These are phyloP conservation scores for Acephala macrosclerotiorum DNA, from an alignment of 2,329 filamentous ascomycete genomes.

Conservation along the genomic window DNA sequence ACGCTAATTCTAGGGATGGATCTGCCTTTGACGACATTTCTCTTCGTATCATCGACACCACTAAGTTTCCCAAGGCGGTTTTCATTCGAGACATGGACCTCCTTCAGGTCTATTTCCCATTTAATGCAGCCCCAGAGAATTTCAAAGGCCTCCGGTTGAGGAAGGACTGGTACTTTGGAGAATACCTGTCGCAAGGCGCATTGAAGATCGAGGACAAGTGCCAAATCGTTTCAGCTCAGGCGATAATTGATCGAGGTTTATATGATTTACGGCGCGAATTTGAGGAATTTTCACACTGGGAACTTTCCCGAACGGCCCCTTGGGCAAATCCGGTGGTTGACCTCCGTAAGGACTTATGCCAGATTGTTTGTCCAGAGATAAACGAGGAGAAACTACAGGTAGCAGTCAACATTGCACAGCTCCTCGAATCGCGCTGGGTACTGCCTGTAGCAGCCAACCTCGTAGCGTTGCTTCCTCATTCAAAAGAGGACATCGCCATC, in stretches of 20 bases:
- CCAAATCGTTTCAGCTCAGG: constrained; percentile 24
- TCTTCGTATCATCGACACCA: constrained; percentile 21
- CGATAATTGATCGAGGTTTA: constrained; percentile 19
- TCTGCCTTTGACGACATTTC: constrained; percentile 17
- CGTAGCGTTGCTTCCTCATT: constrained; percentile 12
- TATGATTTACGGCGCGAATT: constrained; percentile 22
- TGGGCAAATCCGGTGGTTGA: constrained; percentile 19
- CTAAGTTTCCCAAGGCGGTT: constrained; percentile 18
- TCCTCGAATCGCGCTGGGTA: constrained; percentile 15
- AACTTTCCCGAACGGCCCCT: background rate
- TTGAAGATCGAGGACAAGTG: constrained; percentile 26
- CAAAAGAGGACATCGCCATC: constrained; percentile 11
- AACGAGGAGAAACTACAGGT: constrained; percentile 14
- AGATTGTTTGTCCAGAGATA: background rate
- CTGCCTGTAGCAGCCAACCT: constrained; percentile 20
- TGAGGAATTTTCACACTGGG: constrained; percentile 18
- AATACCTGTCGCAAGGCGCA: constrained; percentile 26
- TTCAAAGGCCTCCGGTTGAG: constrained; percentile 13
- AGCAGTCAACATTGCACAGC: constrained; percentile 17
- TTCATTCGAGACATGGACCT: constrained; percentile 23
- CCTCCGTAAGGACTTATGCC: constrained; percentile 13
- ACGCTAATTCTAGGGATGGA: constrained; percentile 15
- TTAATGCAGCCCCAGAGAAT: constrained; percentile 10
- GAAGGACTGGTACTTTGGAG: constrained; percentile 25
- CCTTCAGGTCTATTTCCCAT: constrained; percentile 15